These are phyloP conservation scores for Chrysanthemum makinoi DNA, from an alignment of 129 eudicot species.

Conservation along the genomic window DNA sequence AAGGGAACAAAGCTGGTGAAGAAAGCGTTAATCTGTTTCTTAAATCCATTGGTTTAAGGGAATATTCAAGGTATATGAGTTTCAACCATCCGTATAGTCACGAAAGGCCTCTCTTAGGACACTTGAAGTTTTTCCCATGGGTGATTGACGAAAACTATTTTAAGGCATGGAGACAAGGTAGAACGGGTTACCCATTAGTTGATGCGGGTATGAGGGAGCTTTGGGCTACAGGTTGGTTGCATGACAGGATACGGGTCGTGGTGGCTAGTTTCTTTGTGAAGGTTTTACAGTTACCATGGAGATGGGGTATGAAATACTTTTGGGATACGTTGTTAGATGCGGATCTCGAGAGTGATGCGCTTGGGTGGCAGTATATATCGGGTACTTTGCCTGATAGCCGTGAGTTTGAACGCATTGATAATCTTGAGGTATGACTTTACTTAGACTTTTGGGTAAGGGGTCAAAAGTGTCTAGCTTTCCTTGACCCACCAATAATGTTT, in stretches of 20 bases:
- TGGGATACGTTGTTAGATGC: conserved; percentile 99
- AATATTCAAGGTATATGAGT: conserved; percentile 91
- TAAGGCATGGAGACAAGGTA: conserved; percentile 97
- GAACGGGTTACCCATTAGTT: conserved; percentile 98
- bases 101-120: conserved; percentile 87
- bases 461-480: no score
- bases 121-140: conserved; percentile 94
- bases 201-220: conserved; percentile 99
- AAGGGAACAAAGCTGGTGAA: conserved; percentile 85
- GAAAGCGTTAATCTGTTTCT: conserved; percentile 92
- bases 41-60: conserved; percentile 89
- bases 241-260: conserved; percentile 85
- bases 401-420: conserved; percentile 80
- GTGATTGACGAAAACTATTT: conserved; percentile 71
- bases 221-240: conserved; percentile 98
- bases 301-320: conserved; percentile 99
- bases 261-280: conserved; percentile 96
- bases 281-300: conserved; percentile 95
- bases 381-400: conserved; percentile 94
- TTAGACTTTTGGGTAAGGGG: background rate
- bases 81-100: conserved; percentile 93
- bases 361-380: conserved; percentile 96
- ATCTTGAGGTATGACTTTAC: conserved; percentile 66
- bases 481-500: no score
- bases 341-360: conserved; percentile 97